Percentiles rank a stretch among this genome's conserved stretches.
Conservation (phyloP, 2,329 filamentous ascomycete species). For the Fusarium bactridioides region DNA sequence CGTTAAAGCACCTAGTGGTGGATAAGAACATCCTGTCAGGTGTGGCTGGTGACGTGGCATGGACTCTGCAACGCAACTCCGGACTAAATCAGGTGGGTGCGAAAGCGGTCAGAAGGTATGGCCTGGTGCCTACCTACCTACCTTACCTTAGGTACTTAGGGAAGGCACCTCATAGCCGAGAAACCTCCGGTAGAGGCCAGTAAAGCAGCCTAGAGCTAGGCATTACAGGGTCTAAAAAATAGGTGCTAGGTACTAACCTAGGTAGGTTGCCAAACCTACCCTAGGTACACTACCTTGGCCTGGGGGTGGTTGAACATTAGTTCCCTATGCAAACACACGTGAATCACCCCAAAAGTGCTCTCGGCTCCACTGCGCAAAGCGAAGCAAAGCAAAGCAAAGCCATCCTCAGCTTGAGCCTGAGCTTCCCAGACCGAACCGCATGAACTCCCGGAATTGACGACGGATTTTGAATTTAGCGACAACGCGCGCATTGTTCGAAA, state of each 20-base stretch:
- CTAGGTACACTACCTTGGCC: not conserved
- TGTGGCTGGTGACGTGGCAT: conserved; percentile 40
- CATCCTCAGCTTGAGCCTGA: conserved; percentile 14
- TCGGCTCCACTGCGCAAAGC: conserved; percentile 26
- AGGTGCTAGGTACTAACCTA: not conserved
- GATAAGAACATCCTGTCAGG: conserved; percentile 23
- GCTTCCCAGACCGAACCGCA: conserved; percentile 34
- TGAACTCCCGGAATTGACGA: conserved; percentile 42
- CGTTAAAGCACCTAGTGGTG: conserved; percentile 27
- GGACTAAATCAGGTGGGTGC: not conserved
- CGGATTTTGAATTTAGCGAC: conserved; percentile 39
- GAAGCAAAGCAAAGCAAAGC: conserved; percentile 19
- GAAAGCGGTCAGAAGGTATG: not conserved
- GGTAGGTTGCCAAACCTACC: not conserved
- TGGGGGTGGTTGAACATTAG: conserved; percentile 7
- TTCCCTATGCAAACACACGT: conserved; percentile 35
- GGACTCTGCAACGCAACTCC: not conserved
- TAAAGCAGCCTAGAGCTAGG: conserved; percentile 1
- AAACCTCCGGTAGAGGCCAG: conserved; percentile 23
- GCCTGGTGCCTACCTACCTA: not conserved
- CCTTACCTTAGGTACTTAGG: too few relatives aligned
- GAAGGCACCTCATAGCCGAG: conserved; percentile 10
- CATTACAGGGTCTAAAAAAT: conserved; percentile 12
- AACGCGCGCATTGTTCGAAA: conserved; percentile 39
- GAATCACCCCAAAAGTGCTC: conserved; percentile 26